Conservation (phyloP, 306 rosid genomes). For the Malus orientalis region DNA sequence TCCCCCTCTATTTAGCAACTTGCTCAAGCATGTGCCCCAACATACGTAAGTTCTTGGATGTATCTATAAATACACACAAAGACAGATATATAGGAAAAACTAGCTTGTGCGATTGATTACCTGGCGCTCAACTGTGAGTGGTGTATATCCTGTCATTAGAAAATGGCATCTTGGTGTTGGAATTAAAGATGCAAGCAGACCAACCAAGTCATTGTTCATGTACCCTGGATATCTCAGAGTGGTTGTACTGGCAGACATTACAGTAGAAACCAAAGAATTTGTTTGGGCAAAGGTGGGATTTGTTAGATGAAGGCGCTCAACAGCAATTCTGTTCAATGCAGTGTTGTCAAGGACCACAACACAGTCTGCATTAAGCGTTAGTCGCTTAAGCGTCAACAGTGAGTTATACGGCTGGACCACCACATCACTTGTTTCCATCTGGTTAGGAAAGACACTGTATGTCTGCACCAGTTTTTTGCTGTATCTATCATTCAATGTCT, state of each 20-base stretch:
- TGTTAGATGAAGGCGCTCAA: conserved; percentile 92
- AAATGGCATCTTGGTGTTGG: conserved; percentile 99
- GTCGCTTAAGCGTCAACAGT: conserved; percentile 87
- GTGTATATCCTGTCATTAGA: conserved; percentile 98
- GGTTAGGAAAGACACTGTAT: conserved; percentile 96
- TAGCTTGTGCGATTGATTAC: conserved; percentile 23
- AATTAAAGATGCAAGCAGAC: conserved; percentile 94
- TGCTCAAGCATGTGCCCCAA: background rate
- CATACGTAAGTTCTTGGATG: background rate
- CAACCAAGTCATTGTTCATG: conserved; percentile 99
- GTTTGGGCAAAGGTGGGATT: conserved; percentile 98
- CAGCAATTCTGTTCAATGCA: conserved; percentile 93
- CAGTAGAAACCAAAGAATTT: conserved; percentile 93
- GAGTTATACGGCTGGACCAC: conserved; percentile 99
- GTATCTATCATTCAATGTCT: conserved; percentile 94
- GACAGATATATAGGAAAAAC: background rate
- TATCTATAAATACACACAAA: background rate
- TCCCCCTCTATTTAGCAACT: background rate
- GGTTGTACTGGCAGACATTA: conserved; percentile 98
- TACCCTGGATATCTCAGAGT: conserved; percentile 97
- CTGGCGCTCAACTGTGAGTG: conserved; percentile 97
- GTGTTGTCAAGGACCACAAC: conserved; percentile 99
- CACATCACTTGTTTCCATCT: conserved; percentile 99
- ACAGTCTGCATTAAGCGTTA: conserved; percentile 95
- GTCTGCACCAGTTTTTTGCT: conserved; percentile 99